Percentiles rank a stretch among this genome's conserved stretches.
Conservation (phyloP, 208 protist species). For the Wallacemonas rigidus region DNA sequence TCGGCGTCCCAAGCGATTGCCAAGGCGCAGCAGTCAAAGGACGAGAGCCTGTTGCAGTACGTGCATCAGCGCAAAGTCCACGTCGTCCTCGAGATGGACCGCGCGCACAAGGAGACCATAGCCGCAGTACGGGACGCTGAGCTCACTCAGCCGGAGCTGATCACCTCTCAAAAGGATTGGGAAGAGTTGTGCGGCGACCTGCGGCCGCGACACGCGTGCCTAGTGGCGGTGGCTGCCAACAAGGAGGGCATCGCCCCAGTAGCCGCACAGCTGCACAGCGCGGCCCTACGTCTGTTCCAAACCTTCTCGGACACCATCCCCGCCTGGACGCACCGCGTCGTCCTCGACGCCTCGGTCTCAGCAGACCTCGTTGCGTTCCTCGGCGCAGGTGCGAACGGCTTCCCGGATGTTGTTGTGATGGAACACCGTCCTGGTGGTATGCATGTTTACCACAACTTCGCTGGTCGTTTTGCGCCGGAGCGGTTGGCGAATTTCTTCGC, state of each 20-base stretch:
- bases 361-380: conserved; percentile 32
- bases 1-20: not conserved
- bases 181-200: conserved; percentile 24
- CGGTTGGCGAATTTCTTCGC: conserved; percentile 34
- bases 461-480: conserved; percentile 35
- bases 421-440: conserved; percentile 2
- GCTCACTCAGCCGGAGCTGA: conserved; percentile 7
- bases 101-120: not conserved
- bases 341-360: conserved; percentile 27
- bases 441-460: conserved; percentile 34
- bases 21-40: not conserved
- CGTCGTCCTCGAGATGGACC: not conserved
- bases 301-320: conserved; percentile 1
- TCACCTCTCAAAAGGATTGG: conserved; percentile 28
- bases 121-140: not conserved
- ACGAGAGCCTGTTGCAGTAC: not conserved
- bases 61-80: conserved; percentile 16
- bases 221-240: conserved; percentile 27
- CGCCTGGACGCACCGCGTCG: conserved; percentile 25
- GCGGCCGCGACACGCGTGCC: conserved; percentile 26
- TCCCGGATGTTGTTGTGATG: conserved; percentile 35
- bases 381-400: conserved; percentile 26
- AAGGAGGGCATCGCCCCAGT: not conserved
- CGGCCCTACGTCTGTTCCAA: not conserved
- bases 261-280: not conserved